These are phyloP conservation scores for Leccinum broughii DNA, from an alignment of 768 basidiomycete genomes.

Conservation along the genomic window DNA sequence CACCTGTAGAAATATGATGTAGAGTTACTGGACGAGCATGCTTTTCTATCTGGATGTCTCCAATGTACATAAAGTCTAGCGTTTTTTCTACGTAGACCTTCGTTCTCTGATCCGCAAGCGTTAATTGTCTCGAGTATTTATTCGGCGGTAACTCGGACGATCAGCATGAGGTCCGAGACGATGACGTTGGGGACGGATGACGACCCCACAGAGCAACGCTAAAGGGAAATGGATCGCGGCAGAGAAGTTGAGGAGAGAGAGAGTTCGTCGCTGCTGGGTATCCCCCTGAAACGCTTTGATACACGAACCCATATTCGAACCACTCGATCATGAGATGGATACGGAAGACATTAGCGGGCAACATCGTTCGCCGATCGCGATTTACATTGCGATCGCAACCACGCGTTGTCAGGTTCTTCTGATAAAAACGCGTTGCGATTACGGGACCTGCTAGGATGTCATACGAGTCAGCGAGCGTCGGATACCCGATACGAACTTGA, in stretches of 20 bases:
- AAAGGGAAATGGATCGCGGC: not conserved
- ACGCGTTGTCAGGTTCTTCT: constrained; percentile 62
- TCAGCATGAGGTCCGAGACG: constrained; percentile 5
- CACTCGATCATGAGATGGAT: constrained; percentile 42
- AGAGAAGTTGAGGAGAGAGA: not conserved
- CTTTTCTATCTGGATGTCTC: not conserved
- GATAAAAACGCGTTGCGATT: constrained; percentile 54
- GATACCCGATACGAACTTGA: constrained; percentile 39
- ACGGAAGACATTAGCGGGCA: constrained; percentile 47
- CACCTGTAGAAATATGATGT: not conserved
- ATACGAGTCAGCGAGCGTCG: not conserved
- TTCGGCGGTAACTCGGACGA: constrained; percentile 2
- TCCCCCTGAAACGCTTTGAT: not conserved
- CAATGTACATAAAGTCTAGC: not conserved
- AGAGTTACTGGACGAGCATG: not conserved
- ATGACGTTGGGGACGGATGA: constrained; percentile 3
- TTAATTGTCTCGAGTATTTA: constrained; percentile 5
- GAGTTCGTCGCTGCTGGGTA: not conserved
- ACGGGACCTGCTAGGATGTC: constrained; percentile 48
- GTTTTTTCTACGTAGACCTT: not conserved
- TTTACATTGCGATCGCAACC: constrained; percentile 61
- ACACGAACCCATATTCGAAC: not conserved
- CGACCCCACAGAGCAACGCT: not conserved
- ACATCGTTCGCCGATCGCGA: constrained; percentile 61
- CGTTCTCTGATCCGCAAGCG: not conserved